Conservation (phyloP, 129 eudicot species). For the Chrysanthemum lavandulifolium region DNA sequence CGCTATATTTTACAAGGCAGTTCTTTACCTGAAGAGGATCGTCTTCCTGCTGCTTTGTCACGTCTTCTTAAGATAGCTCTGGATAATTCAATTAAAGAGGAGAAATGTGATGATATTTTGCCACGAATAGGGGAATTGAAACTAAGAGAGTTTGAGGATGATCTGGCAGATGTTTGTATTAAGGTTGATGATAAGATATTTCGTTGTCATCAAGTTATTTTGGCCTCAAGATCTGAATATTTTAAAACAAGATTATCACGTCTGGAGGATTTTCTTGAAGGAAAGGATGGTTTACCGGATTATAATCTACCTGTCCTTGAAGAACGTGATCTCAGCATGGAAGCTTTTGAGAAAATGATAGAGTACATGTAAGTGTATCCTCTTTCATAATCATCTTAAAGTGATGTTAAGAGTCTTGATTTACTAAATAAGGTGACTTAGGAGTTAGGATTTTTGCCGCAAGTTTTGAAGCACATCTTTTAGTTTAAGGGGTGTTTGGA, state of each 20-base stretch:
- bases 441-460: background rate
- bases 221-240: constrained; percentile 95
- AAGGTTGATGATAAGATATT: constrained; percentile 68
- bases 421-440: background rate
- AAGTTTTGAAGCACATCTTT: background rate
- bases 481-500: background rate
- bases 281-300: constrained; percentile 42
- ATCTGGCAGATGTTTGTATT: constrained; percentile 88
- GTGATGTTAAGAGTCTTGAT: background rate
- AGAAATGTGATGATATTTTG: constrained; percentile 35
- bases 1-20: constrained; percentile 85
- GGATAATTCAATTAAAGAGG: constrained; percentile 55
- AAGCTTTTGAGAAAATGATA: constrained; percentile 91
- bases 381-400: background rate
- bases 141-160: constrained; percentile 48
- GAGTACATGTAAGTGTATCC: constrained; percentile 82
- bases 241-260: constrained; percentile 83
- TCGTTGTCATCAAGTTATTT: constrained; percentile 89
- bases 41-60: constrained; percentile 79
- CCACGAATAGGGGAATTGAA: constrained; percentile 42
- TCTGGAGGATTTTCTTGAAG: constrained; percentile 82
- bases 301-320: constrained; percentile 67
- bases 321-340: constrained; percentile 78
- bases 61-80: constrained; percentile 62
- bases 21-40: constrained; percentile 81